Percentiles rank a stretch among this genome's conserved stretches.
Conservation (phyloP, 2,329 filamentous ascomycete genomes). For the Colletotrichum sp. region DNA sequence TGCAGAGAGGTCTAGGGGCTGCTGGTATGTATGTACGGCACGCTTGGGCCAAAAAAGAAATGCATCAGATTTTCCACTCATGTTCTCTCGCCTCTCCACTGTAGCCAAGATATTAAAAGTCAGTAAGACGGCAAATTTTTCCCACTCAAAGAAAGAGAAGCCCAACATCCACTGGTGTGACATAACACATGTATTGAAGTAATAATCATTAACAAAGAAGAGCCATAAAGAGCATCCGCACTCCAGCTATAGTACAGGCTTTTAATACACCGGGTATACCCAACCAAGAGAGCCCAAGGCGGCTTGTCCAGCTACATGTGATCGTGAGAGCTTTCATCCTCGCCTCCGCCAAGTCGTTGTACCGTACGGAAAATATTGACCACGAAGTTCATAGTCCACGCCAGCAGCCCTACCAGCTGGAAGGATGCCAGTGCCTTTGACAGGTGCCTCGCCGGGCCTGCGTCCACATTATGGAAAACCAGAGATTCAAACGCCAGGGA, state of each 20-base stretch:
- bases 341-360: slow-evolving; percentile 62
- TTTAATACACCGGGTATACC: slow-evolving; percentile 20
- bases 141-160: not conserved
- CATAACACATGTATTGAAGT: not conserved
- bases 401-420: slow-evolving; percentile 79
- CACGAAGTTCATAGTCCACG: slow-evolving; percentile 91
- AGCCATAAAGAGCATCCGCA: not conserved
- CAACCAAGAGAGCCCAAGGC: not conserved
- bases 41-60: not conserved
- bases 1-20: not conserved
- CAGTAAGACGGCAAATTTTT: not conserved
- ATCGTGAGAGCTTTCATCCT: slow-evolving; percentile 37
- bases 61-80: not conserved
- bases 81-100: not conserved
- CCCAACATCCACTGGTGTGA: not conserved
- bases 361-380: slow-evolving; percentile 80
- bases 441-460: slow-evolving; percentile 42
- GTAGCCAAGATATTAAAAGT: not conserved
- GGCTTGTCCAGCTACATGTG: not conserved
- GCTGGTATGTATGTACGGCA: not conserved
- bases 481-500: slow-evolving; percentile 88
- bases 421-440: slow-evolving; percentile 77
- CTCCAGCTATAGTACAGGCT: slow-evolving; percentile 16
- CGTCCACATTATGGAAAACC: slow-evolving; percentile 56
- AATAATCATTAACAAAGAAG: slow-evolving; percentile 1